These are phyloP conservation scores for Polygonum maritimum DNA, from an alignment of 148 eudicot species.

Conservation along the genomic window DNA sequence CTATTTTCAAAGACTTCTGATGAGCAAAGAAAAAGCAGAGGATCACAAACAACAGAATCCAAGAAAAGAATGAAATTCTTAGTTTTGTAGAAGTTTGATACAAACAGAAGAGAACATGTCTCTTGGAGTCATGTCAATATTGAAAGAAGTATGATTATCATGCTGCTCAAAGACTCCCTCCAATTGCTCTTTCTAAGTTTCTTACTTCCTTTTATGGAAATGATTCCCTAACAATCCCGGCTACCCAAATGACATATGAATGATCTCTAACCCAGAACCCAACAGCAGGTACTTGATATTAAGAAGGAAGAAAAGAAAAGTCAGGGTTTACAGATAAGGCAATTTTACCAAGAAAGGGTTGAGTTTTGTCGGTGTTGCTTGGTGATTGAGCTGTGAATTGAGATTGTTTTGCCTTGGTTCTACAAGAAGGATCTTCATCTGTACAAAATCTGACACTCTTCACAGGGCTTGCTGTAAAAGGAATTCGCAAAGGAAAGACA, in stretches of 20 bases:
- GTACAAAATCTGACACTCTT: neutral
- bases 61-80: neutral
- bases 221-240: neutral
- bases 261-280: neutral
- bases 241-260: neutral
- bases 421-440: slow-evolving; percentile 4
- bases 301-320: neutral
- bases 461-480: slow-evolving; percentile 12
- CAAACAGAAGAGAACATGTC: too few relatives aligned
- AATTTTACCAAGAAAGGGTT: neutral
- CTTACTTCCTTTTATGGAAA: neutral
- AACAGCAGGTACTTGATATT: neutral
- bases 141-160: neutral
- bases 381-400: slow-evolving; percentile 7
- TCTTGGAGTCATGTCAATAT: neutral
- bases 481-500: slow-evolving; percentile 9
- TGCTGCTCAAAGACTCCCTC: neutral
- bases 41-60: neutral
- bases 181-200: neutral
- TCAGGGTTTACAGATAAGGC: neutral
- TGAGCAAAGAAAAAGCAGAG: neutral
- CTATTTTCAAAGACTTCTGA: neutral
- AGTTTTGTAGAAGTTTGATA: too few relatives aligned
- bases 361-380: slow-evolving; percentile 8
- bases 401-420: neutral